Base-by-base conservation (phyloP, 2,329 filamentous ascomycete genomes). In the Fusarium sp. region DNA sequence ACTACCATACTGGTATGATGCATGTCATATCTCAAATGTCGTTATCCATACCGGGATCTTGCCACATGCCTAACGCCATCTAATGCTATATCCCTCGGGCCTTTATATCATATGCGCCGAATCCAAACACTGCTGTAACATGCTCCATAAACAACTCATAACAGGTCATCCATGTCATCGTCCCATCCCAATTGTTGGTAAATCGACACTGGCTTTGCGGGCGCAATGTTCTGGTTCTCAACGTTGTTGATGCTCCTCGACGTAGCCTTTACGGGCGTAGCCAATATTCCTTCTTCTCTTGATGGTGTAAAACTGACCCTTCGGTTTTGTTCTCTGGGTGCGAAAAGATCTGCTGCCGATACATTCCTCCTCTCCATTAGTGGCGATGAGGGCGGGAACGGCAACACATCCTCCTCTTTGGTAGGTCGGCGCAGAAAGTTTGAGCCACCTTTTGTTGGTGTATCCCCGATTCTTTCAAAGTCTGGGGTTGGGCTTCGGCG, bases 131-230 rank as follows among this genome's bases (percentile, higher is more conserved):
- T 68, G 58, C 67, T 69, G 27, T 68, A 74, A 74, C 68, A 78
- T 73, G 75, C 76, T 72, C 64, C 52, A 65, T 43, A 72, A 68
- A 66, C 32, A 72, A 63, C 65, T 83, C 81, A 81, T 83, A 69
- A 82, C 80, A 85, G 79, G 79, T 86, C 84, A 78, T 90, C 86
- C 78, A 86, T 82, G 70, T 90, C 88, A 68, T 90, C 85, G 76
- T 90, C 88, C 89, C 89, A 91, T 54, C 89, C 89, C 47, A 91
- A 79, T 72, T 82, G 83, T 75, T 89, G 84, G 74, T 88, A 91
- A 61, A 91, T 87, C 12, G 86, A 87, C 71, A 82, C 70, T 37
- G 80, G 79, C 68, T 78, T 82, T 60, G 73, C 65, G 12, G 68
- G 59, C 62, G 68, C 67, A 33, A 70, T 60, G 8, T 66, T 64